Evolutionary conservation across 2,329 filamentous ascomycete genomes (phyloP), one percentile per base, ranked within the genome.

Genomic region (Penicillium sp.): DNA sequence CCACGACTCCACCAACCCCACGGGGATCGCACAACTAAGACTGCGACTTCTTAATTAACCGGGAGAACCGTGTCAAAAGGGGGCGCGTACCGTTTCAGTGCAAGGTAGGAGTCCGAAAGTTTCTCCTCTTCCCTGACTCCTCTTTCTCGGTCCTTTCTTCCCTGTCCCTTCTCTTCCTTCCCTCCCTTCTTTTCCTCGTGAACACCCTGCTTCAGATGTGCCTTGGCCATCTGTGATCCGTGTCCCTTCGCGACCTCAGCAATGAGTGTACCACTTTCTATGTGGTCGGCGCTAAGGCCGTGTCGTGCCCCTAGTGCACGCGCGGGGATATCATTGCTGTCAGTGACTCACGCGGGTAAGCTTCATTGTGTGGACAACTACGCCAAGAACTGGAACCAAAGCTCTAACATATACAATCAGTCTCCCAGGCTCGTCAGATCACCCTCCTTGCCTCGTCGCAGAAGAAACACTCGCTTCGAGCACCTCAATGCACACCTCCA

Each of bases 251-350:
- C 48, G 19, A 10, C 39, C 14, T 21, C 22, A 46, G 54, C 44
- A 41, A 72, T 72, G 69, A 68, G 66, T 65, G 66, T 57, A 37
- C 45, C 66, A 22, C 48, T 61, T 43, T 62, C 64, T 57, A 54
- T 72, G 64, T 63, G 65, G 56, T 65, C 62, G 52, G 68, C 64
- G 13, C 59, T 70, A 55, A 56, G 65, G 43, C 65, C 67, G 43
- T 71, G 65, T 62, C 63, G 66, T 31, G 64, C 59, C 45, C 52
- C 62, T 53, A 58, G 60, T 47, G 53, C 55, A 44, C 58, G 64
- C 52, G 57, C 61, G 61, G 67, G 66, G 60, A 68, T 61, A 54
- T 61, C 56, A 1, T 53, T 62, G n/a, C 37, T 63, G 10, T 44
- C 56, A 7, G 46, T 57, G 26, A 64, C 63, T 45, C 59, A 61